Evolutionary conservation across 2,329 filamentous ascomycete species (phyloP), one percentile per base, ranked within the genome.

Genomic region (Cercospora canescens): DNA sequence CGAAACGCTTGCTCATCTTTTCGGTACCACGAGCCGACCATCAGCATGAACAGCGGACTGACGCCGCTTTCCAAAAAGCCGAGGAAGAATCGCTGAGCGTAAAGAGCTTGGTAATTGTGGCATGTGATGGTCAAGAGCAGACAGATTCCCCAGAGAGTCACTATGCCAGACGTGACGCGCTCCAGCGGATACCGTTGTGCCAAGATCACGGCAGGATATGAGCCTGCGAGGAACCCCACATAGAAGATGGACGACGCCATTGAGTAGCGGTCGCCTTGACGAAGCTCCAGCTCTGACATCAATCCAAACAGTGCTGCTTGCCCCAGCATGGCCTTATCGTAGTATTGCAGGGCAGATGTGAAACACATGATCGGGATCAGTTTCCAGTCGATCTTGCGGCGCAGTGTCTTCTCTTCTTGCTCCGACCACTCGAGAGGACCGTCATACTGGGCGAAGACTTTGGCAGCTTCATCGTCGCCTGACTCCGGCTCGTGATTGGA

Each of bases 11-110:
- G 73, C 57, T 75, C 74, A 35, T 67, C 63, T 62, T 73, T 75
- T 59, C 70, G 71, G 64, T 74, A 74, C 69, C 67, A 74, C 39
- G 62, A 63, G 0, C 74, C 69, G 0, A 85, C 80, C 50, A 86
- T 84, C 59, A 85, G 79, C 79, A 87, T 86, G 65, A 86, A 87
- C 52, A 84, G 84, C 0, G 86, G 87, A 1, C 83, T 85, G 37
- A 88, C 83, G 24, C 85, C 82, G 2, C 79, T 81, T 71, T 88
- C 87, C 1, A 88, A 73, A 6, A 87, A 79, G 0, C 87, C 87
- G 1, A 52, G 45, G 6, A 52, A 52, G 6, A 52, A 52, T 26
- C 45, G 45, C 24, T 52, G 45, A 14, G 45, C 45, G 21, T 52
- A 52, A 2, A 52, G 2, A 1, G 45, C 45, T 16, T 28, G 24